Evolutionary conservation across 2,329 filamentous ascomycete species (phyloP).

Genomic region (Pseudocercospora pini-densiflorae): DNA sequence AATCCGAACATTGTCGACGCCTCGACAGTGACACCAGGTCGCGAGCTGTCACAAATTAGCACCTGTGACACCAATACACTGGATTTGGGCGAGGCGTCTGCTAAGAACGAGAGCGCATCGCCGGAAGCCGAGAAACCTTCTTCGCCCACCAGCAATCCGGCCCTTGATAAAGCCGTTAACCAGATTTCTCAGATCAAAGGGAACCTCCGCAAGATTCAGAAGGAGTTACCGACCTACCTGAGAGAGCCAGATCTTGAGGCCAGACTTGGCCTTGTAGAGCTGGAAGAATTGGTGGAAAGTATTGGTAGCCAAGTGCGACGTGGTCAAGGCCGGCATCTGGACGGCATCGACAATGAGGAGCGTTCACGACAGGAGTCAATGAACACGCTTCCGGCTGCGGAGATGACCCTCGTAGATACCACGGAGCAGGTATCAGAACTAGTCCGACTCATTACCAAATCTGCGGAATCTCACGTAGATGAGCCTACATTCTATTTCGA

Average conservation of each 20-base stretch:
- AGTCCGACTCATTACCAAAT: not conserved
- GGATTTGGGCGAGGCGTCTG: not conserved
- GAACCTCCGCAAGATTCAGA: not conserved
- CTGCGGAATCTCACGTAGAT: not conserved
- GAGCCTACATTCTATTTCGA: constrained; percentile 11
- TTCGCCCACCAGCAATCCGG: not conserved
- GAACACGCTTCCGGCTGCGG: not conserved
- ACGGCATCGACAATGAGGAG: not conserved
- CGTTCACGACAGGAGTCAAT: not conserved
- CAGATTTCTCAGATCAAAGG: constrained; percentile 1
- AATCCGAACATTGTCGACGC: not conserved
- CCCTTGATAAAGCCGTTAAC: constrained; percentile 1
- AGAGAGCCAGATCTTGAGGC: constrained; percentile 1
- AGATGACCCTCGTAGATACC: not conserved
- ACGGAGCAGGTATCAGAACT: not conserved
- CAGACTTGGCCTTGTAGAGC: constrained; percentile 4
- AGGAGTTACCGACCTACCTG: not conserved
- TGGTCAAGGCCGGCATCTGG: not conserved
- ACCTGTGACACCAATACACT: not conserved
- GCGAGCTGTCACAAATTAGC: not conserved
- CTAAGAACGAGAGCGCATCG: not conserved
- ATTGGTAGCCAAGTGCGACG: not conserved
- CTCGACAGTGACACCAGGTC: not conserved
- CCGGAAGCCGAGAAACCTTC: not conserved
- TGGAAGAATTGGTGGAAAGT: not conserved